Evolutionary conservation across 352 stramenopile genomes (phyloP), one percentile per base, ranked within the genome.

Genomic region (Phytopythium litorale): DNA sequence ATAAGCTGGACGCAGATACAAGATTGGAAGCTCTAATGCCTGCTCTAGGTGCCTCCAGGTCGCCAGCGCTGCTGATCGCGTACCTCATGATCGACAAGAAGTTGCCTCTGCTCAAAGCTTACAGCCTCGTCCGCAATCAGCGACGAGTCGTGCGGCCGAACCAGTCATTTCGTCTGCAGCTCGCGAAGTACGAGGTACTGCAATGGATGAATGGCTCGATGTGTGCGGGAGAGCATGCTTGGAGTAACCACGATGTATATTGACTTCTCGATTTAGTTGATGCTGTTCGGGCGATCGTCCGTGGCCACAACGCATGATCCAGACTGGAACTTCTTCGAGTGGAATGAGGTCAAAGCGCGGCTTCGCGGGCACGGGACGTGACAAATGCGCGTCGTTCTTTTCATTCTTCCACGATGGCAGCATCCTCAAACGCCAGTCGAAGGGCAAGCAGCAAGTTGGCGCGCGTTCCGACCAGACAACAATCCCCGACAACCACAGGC

Each of bases 21-120:
- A 16, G 15, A 8, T 7, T 4, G 40, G 40, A 11, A 7, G 23
- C 13, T 30, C n/a, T 30, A 51, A 18, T 56, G 18, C 12, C 40
- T 23, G 7, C 32, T 25, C 15, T 33, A 82, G 79, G 79, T 7
- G 68, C 73, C 35, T 89, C 80, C 15, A 73, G 80, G 13, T 88
- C 78, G 7, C 68, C 80, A 7, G 73, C 80, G 7, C 69, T 89
- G 40, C 53, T 89, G 28, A 64, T 89, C 32, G 80, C 76, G 19
- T 86, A 89, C 53, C 64, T 89, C 49, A 89, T 89, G 80, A 81
- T 83, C 66, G 72, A 86, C 67, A 89, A 89, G 63, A 65, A 62
- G 21, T 80, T 89, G 66, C 62, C 69, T n/a, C 60, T 89, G 43
- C 61, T 79, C 6, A 69, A 87, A 16, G 80, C 80, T 1, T 89